Base-by-base conservation (phyloP, 495 filamentous ascomycete species). In the Diplogelasinospora grovesii region DNA sequence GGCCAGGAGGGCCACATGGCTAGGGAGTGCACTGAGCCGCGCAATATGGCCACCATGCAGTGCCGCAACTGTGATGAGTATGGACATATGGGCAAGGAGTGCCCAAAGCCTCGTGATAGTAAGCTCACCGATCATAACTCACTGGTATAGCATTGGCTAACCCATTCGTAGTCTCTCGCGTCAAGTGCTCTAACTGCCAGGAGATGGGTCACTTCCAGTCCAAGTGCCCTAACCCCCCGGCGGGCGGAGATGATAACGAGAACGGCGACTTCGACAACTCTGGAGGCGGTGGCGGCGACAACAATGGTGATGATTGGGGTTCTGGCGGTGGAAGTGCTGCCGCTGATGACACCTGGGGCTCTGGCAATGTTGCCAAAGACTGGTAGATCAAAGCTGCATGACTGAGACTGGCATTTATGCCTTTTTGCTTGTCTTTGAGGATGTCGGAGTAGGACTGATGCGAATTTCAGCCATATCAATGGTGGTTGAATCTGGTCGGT, bases 1-100 rank as follows among this genome's bases (percentile, higher is more conserved):
- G 63, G 69, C 20, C 49, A 82, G 51, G 73, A 85, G 46, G 85
- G 85, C 11, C 86, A 92, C 45, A 72, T 53, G 18, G 55, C 60
- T 1, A 49, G 45, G 18, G 63, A 67, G 11, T 69, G 62, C 49
- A 49, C 54, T 2, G 66, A 67, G 53, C 89, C 86, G 57, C 75
- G 77, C 13, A 88, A 92, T 63, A 78, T 86, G 26, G 64, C 77
- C 45, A 49, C 52, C 11, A 48, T 81, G 11, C 57, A 66, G 28
- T 97, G 90, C 70, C 76, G 74, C 47, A 89, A 90, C 63, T 98
- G 92, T 59, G 74, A 79, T 36, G 53, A 74, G 43, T 71, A 66
- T 22, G 89, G 89, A 0, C 89, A 96, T 48, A 60, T 71, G 29
- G 66, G 68, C 28, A 79, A 77, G 29, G 85, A 89, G 5, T 95